phyloP scores from a whole-genome alignment of 495 filamentous ascomycete genomes.

The Aspergillus taichungensis region DNA sequence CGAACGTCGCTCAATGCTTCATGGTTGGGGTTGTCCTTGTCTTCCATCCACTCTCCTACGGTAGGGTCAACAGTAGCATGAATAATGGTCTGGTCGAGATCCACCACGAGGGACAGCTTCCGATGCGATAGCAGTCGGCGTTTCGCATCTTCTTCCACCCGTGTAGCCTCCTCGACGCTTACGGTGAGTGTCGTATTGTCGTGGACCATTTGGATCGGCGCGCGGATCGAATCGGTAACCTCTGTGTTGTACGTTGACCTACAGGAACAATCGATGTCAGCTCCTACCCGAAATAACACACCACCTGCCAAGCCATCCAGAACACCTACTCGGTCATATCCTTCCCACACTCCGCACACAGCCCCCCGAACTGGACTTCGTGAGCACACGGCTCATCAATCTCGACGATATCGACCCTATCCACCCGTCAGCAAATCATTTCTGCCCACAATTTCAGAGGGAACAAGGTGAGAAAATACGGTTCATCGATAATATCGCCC shows the following conservation, averaged over 20 bases:
- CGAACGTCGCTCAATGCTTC: constrained; percentile 81
- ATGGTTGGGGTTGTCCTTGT: constrained; percentile 83
- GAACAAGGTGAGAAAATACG: constrained; percentile 19
- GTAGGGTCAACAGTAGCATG: constrained; percentile 97
- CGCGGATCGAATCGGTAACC: constrained; percentile 58
- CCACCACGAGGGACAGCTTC: constrained; percentile 89
- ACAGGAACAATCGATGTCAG: constrained; percentile 3
- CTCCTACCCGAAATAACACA: neutral
- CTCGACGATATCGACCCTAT: constrained; percentile 52
- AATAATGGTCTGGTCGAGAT: constrained; percentile 97
- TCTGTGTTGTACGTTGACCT: constrained; percentile 54
- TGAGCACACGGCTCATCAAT: constrained; percentile 91
- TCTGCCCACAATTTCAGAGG: neutral
- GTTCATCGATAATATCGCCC: constrained; percentile 56
- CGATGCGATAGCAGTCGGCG: constrained; percentile 64
- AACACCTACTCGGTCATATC: constrained; percentile 78
- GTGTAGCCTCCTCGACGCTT: constrained; percentile 63
- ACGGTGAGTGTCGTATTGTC: constrained; percentile 75
- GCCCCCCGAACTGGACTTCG: constrained; percentile 77
- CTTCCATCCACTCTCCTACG: constrained; percentile 86
- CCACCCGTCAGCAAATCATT: constrained; percentile 7
- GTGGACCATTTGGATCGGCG: constrained; percentile 87
- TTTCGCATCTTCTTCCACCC: constrained; percentile 79
- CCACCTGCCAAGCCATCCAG: neutral
- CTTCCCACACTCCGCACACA: constrained; percentile 89